Evolutionary conservation across 2,329 filamentous ascomycete species (phyloP).

Genomic region (Fusarium sp.): DNA sequence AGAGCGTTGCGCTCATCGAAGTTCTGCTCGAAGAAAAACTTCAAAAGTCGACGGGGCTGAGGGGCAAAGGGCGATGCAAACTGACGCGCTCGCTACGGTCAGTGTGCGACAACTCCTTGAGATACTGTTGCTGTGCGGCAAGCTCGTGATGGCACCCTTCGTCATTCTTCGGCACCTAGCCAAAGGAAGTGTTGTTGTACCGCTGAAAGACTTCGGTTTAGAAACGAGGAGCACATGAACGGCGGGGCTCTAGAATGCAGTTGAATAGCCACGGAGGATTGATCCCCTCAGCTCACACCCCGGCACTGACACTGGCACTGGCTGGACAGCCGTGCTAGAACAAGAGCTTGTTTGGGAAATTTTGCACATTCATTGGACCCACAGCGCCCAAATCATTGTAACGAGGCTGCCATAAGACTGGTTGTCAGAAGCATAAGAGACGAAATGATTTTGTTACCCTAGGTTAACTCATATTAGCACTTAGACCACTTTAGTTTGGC

Average conservation of each 20-base stretch:
- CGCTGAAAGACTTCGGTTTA: background rate
- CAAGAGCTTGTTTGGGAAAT: background rate
- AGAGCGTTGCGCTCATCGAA: background rate
- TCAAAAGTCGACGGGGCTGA: rapidly evolving
- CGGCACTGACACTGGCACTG: background rate
- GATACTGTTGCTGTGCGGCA: background rate
- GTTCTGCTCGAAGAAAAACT: background rate
- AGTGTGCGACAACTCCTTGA: background rate
- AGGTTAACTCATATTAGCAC: background rate
- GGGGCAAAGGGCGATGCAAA: background rate
- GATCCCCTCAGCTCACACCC: background rate
- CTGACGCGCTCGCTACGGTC: rapidly evolving
- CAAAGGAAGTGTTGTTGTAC: background rate
- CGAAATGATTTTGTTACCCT: background rate
- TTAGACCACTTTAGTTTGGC: background rate
- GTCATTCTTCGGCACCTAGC: rapidly evolving
- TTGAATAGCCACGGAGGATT: rapidly evolving
- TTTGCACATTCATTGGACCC: background rate
- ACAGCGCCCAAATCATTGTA: rapidly evolving
- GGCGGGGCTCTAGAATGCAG: background rate
- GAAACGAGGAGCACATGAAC: background rate
- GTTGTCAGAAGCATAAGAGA: background rate
- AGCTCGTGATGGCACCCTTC: background rate
- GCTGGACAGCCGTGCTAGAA: background rate
- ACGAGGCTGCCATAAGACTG: background rate